These are phyloP conservation scores for Candida multigemmis DNA, from an alignment of 805 yeast genomes.

Conservation along the genomic window DNA sequence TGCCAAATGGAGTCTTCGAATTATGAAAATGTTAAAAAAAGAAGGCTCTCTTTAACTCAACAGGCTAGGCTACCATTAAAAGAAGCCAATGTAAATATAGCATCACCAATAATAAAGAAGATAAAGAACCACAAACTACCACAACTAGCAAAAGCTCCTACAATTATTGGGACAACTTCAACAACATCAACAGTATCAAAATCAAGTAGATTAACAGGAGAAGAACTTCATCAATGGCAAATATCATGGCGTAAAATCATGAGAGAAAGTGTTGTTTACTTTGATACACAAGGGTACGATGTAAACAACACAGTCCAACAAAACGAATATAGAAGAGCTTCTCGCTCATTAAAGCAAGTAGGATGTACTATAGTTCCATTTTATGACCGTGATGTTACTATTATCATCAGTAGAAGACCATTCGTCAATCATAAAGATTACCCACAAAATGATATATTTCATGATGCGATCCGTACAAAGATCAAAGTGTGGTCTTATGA, in stretches of 20 bases:
- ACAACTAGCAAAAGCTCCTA: neutral
- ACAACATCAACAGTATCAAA: constrained; percentile 3
- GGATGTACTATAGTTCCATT: constrained; percentile 37
- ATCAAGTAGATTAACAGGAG: constrained; percentile 29
- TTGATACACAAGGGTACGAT: constrained; percentile 43
- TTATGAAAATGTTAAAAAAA: no score
- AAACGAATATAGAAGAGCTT: constrained; percentile 32
- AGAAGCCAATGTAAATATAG: constrained; percentile 31
- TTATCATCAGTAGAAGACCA: constrained; percentile 64
- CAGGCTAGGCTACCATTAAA: constrained; percentile 24
- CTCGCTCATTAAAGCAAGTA: constrained; percentile 35
- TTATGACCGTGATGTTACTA: constrained; percentile 55
- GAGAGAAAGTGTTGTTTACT: constrained; percentile 50
- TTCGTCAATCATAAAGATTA: constrained; percentile 32
- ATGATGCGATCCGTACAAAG: constrained; percentile 48
- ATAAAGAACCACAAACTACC: constrained; percentile 10
- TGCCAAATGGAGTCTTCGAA: no score
- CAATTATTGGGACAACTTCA: constrained; percentile 1
- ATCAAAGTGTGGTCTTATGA: constrained; percentile 85
- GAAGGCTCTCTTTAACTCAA: no score
- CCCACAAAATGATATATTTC: constrained; percentile 52
- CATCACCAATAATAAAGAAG: constrained; percentile 26
- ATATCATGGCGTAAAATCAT: constrained; percentile 55
- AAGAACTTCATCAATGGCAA: constrained; percentile 51
- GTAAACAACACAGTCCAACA: constrained; percentile 26